Evolutionary conservation across 2,329 filamentous ascomycete genomes (phyloP), one percentile per base, ranked within the genome.

Genomic region (Calycina marina): DNA sequence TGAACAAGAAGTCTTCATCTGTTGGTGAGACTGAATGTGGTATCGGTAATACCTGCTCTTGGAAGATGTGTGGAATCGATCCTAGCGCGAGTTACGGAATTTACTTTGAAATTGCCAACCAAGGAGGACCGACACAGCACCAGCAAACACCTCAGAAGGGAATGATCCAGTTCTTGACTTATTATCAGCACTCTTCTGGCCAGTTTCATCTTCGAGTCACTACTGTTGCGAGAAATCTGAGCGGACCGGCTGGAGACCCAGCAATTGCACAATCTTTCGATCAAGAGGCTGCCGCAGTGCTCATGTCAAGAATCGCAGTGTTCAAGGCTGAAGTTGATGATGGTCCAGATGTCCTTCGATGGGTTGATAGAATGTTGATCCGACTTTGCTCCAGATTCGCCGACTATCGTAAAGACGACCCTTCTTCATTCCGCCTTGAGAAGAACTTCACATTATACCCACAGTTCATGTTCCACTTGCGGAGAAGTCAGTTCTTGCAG

Each of bases 21-120:
- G 90, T 98, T 9, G 90, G 90, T 32, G 90, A 98, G 62, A 96
- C 90, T 0, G 90, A 98, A 55, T 94, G 88, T 49, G 90, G 90
- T 50, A 94, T 98, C 47, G 90, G 90, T 43, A 96, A 96, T 54
- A 98, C 90, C 1, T 96, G 88, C 58, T 88, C 86, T 3, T 98
- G 90, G 90, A 98, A 98, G 61, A 94, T 98, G 88, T 96, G 90
- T 50, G 86, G 85, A 45, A 94, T 98, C 45, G 86, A 96, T 48
- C 90, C 90, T 8, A 79, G 76, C 34, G 76, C 90, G 18, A 94
- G 85, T 50, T 96, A 96, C 49, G 90, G 85, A 39, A 71, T 98
- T 41, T 98, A 96, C 60, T 98, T 96, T 48, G 90, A 98, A 57
- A 92, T 98, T 52, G 88, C 90, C 28, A 84, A 81, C 47, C 90